Evolutionary conservation across 192 early-diverging fungal species (phyloP).

Genomic region (Mortierella claussenii): DNA sequence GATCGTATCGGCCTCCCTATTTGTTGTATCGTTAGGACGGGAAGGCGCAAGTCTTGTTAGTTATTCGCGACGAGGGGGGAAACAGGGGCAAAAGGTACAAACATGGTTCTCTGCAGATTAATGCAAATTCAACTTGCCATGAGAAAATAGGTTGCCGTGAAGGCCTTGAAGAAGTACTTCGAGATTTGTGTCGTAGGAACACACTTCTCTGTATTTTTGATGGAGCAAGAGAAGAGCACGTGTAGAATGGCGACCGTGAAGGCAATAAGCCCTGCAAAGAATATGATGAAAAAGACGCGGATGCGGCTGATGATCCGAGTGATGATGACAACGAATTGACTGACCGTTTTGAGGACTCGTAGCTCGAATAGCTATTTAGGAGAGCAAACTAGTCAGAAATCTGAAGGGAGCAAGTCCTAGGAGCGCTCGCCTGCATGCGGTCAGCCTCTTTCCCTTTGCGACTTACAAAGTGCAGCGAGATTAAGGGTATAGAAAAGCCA

Average conservation of each 20-base stretch:
- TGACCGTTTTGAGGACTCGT: conserved; percentile 4
- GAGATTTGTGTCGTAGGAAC: no score
- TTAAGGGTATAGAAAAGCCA: conserved; percentile 13
- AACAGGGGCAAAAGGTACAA: no score
- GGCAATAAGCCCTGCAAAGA: conserved; percentile 2
- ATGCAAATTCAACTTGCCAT: no score
- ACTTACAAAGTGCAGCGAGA: conserved; percentile 17
- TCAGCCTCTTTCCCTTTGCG: neutral
- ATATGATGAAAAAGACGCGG: conserved; percentile 24
- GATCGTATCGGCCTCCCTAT: no score
- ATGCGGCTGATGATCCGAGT: conserved; percentile 1
- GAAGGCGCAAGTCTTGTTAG: no score
- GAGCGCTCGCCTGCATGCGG: neutral
- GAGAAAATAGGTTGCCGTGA: no score
- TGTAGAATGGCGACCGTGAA: conserved; percentile 28
- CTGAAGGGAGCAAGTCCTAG: neutral
- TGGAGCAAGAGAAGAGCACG: no score
- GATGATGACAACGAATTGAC: conserved; percentile 22
- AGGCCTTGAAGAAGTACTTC: no score
- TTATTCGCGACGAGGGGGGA: no score
- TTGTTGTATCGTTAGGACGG: no score
- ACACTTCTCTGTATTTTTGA: no score
- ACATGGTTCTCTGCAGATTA: no score
- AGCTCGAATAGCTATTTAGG: conserved; percentile 26
- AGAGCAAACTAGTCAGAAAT: neutral